Evolutionary conservation across 352 stramenopile genomes (phyloP).

Genomic region (Phytophthora podocarpi): DNA sequence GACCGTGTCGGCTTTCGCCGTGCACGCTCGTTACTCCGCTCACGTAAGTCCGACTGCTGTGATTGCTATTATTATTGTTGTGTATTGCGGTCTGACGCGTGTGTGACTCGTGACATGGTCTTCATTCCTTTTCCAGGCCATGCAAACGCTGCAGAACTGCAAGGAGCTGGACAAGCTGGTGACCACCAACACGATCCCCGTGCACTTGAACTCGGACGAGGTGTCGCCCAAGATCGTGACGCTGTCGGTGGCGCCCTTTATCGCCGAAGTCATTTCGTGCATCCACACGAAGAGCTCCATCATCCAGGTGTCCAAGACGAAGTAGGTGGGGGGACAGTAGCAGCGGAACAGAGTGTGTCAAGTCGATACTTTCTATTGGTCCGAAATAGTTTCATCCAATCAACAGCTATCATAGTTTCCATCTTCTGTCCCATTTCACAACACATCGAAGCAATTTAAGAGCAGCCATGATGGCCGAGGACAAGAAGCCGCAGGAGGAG

Average conservation of each 20-base stretch:
- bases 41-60: conserved; percentile 46
- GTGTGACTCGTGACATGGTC: neutral
- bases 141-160: conserved; percentile 64
- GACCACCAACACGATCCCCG: conserved; percentile 87
- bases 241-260: conserved; percentile 86
- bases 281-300: conserved; percentile 90
- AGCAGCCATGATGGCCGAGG: conserved; percentile 58
- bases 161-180: conserved; percentile 83
- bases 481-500: conserved; percentile 68
- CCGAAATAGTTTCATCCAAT: conserved; percentile 41
- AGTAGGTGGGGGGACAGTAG: conserved; percentile 40
- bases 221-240: conserved; percentile 79
- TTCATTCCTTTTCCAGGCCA: conserved; percentile 35
- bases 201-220: conserved; percentile 34
- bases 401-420: neutral
- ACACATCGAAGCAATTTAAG: neutral
- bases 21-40: conserved; percentile 84
- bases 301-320: conserved; percentile 82
- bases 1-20: conserved; percentile 81
- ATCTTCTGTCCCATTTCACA: conserved; percentile 22
- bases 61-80: neutral
- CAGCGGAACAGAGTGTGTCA: neutral
- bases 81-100: neutral
- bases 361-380: conserved; percentile 19
- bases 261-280: conserved; percentile 89